These are phyloP conservation scores for Fusarium drepaniforme DNA, from an alignment of 2,329 filamentous ascomycete genomes.

Conservation along the genomic window DNA sequence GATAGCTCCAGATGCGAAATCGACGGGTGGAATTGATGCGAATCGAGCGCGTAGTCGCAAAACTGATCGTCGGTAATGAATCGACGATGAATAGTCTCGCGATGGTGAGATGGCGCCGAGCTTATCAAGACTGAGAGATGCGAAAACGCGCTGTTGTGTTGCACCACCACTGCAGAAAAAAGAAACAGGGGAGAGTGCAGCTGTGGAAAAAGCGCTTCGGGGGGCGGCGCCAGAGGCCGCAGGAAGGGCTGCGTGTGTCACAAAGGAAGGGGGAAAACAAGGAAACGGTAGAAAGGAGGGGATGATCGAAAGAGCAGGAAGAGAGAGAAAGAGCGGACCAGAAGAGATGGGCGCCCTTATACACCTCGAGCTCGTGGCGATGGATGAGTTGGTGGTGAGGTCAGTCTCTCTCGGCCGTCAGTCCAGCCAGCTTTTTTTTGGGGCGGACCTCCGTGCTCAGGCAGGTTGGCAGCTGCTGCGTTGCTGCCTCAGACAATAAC, in stretches of 20 bases:
- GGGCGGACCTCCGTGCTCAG: constrained; percentile 35
- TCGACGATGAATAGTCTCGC: neutral
- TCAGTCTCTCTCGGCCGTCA: constrained; percentile 37
- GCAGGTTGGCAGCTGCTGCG: constrained; percentile 34
- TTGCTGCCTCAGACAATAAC: constrained; percentile 54
- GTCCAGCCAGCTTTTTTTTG: constrained; percentile 50
- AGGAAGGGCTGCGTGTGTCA: constrained; percentile 10
- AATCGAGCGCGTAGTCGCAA: constrained; percentile 11
- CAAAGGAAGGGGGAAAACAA: constrained; percentile 21
- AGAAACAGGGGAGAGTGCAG: constrained; percentile 24
- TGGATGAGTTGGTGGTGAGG: constrained; percentile 43
- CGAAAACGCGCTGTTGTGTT: constrained; percentile 25
- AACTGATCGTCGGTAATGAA: constrained; percentile 8
- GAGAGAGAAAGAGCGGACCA: constrained; percentile 32
- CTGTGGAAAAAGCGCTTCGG: constrained; percentile 17
- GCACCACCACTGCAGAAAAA: constrained; percentile 15
- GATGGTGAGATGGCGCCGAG: constrained; percentile 20
- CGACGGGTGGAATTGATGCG: constrained; percentile 26
- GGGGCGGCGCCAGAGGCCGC: constrained; percentile 20
- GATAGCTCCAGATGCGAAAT: constrained; percentile 32
- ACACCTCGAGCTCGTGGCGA: constrained; percentile 43
- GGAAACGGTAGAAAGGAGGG: constrained; percentile 26
- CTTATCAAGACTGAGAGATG: constrained; percentile 8
- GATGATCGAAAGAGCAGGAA: constrained; percentile 22
- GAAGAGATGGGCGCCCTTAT: constrained; percentile 45